Base-by-base conservation (phyloP, 2,329 filamentous ascomycete genomes). In the Cercospora sp. region DNA sequence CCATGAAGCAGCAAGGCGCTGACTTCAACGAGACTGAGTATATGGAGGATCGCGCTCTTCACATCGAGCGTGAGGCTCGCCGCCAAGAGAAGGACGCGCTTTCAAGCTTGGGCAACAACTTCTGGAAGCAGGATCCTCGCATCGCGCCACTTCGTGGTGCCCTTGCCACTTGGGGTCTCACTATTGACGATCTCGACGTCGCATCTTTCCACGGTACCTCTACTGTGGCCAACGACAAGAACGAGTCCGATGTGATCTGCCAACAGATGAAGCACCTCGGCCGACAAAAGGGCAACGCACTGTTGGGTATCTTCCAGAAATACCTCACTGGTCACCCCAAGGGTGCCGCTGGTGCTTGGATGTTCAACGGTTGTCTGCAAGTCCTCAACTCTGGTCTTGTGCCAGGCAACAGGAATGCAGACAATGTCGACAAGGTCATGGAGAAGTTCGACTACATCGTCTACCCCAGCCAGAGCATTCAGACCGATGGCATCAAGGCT, bases 121-220 rank as follows among this genome's bases (percentile, higher is more conserved):
- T 99, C 88, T 99, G 96, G 95, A 97, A 95, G 86, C 90, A 92
- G 77, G 94, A 99, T 79, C 85, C 93, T 53, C 90, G 89, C 77
- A 99, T 99, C 78, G 94, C 95, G 77, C 95, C 96, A 78, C 89
- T 99, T 53, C 94, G 95, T 79, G 95, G 95, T 82, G 93, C 95
- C 67, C 88, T 99, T 71, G 96, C 95, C 60, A 98, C 94, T 10
- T 99, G 95, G 95, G 95, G 94, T 79, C 90, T 99, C 65, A 98
- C 95, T 12, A 92, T 99, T 73, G 95, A 99, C 77, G 95, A 99
- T 76, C 89, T 99, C 40, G 91, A 87, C 74, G 93, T 99, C 71
- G 94, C 95, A 16, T 98, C 95, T 13, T 98, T 98, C 92, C 95
- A 99, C 84, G 95, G 95, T 77, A 99, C 95, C 48, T 98, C 95